phyloP scores from a whole-genome alignment of 1,139 yeast genomes.

The Fermentozyma sake region DNA sequence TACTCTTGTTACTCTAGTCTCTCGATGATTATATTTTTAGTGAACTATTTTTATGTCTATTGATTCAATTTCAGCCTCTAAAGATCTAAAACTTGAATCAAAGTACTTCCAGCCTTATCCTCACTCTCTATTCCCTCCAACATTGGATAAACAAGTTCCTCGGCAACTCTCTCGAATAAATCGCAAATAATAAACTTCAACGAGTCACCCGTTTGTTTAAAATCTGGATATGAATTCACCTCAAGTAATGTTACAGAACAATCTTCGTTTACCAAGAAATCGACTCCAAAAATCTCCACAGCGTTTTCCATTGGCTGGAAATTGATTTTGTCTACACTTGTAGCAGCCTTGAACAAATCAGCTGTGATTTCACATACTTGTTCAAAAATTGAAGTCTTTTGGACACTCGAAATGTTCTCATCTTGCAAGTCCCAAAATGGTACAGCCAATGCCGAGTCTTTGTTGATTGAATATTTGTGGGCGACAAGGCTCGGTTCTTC shows the following conservation, averaged over 20 bases:
- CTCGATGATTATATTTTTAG: no score
- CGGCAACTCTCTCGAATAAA: constrained; percentile 48
- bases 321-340: constrained; percentile 72
- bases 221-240: constrained; percentile 92
- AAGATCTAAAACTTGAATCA: constrained; percentile 1
- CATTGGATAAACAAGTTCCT: constrained; percentile 12
- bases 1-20: no score
- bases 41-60: no score
- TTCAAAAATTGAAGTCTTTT: constrained; percentile 39
- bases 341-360: constrained; percentile 82
- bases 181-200: constrained; percentile 61
- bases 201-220: constrained; percentile 86
- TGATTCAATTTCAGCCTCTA: no score
- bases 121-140: no score
- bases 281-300: constrained; percentile 84
- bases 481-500: no score
- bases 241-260: constrained; percentile 62
- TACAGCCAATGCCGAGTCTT: constrained; percentile 46
- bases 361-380: constrained; percentile 59
- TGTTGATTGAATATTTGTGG: no score
- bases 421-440: constrained; percentile 56
- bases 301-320: constrained; percentile 86
- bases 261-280: constrained; percentile 66
- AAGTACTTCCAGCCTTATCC: no score
- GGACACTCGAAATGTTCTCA: constrained; percentile 39